phyloP scores from a whole-genome alignment of 1,284 basidiomycete genomes.

The Caloboletus firmus region DNA sequence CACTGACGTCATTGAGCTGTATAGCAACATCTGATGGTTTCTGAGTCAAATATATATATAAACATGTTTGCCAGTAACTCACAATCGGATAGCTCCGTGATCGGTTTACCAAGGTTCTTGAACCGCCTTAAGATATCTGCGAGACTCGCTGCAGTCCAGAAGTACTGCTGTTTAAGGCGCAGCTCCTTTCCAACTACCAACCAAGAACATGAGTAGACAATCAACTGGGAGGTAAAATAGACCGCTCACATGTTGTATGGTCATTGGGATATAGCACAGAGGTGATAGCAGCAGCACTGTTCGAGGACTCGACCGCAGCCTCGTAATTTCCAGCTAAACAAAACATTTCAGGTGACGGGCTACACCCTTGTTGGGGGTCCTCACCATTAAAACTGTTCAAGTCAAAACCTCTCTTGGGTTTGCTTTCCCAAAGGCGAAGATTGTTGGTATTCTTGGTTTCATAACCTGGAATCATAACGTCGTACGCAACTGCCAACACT shows the following conservation, averaged over 20 bases:
- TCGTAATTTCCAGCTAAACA: constrained; percentile 83
- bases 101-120: constrained; percentile 75
- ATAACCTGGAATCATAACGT: constrained; percentile 89
- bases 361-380: background rate
- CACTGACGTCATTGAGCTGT: constrained; percentile 80
- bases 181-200: constrained; percentile 81
- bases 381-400: constrained; percentile 87
- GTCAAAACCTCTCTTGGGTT: constrained; percentile 90
- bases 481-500: constrained; percentile 87
- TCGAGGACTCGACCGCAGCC: constrained; percentile 79
- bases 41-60: constrained; percentile 2
- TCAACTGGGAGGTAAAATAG: background rate
- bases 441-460: constrained; percentile 78
- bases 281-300: constrained; percentile 88
- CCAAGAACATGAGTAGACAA: constrained; percentile 1
- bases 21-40: constrained; percentile 71
- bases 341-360: background rate
- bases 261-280: constrained; percentile 87
- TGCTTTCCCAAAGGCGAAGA: constrained; percentile 79
- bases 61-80: constrained; percentile 25
- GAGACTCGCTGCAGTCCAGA: constrained; percentile 85
- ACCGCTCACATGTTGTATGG: constrained; percentile 60
- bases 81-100: constrained; percentile 81
- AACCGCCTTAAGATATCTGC: constrained; percentile 84
- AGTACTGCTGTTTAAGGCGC: constrained; percentile 92